phyloP scores from a whole-genome alignment of 306 rosid genomes.

The Cucurbita argyrosperma region DNA sequence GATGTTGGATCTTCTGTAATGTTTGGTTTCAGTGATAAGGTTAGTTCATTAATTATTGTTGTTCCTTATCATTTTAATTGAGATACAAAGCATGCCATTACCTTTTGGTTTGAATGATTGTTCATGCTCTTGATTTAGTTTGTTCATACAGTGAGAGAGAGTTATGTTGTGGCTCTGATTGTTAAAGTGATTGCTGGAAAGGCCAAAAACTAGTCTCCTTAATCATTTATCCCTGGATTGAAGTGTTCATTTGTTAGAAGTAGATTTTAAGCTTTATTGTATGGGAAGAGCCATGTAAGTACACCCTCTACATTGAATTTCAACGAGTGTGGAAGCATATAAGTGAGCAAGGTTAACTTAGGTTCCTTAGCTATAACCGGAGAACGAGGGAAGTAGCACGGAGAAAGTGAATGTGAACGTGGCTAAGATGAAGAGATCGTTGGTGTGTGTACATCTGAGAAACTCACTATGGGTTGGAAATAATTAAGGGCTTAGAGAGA shows the following conservation, averaged over 20 bases:
- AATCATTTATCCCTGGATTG: neutral
- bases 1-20: slow-evolving; percentile 96
- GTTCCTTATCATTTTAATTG: neutral
- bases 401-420: neutral
- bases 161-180: neutral
- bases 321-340: neutral
- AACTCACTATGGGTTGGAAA: too few relatives aligned
- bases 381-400: neutral
- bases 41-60: slow-evolving; percentile 10
- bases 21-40: slow-evolving; percentile 98
- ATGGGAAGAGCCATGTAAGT: neutral
- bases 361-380: neutral
- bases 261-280: neutral
- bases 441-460: neutral
- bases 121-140: neutral
- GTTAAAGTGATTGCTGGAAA: neutral
- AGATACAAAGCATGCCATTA: neutral
- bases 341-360: neutral
- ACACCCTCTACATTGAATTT: neutral
- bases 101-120: neutral
- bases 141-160: neutral
- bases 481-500: too few relatives aligned
- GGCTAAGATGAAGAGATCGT: neutral
- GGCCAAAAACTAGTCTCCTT: neutral
- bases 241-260: neutral